Evolutionary conservation across 1,284 basidiomycete genomes (phyloP), one percentile per base, ranked within the genome.

Genomic region (Cryptococcus wingfieldii): DNA sequence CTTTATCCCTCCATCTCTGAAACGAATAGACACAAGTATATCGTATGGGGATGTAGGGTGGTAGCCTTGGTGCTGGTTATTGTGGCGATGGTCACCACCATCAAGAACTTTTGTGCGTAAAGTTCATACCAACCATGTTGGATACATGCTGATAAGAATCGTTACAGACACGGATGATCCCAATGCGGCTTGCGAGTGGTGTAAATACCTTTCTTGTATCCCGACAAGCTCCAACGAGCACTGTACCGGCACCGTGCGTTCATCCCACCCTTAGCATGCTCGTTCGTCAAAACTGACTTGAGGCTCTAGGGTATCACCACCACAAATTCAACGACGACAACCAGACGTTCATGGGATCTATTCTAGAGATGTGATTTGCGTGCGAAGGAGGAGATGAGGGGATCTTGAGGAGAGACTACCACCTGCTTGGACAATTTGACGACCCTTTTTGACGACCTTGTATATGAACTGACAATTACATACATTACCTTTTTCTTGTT

Each of bases 1-100:
- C 84, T 98, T 60, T 92, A 94, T 68, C 94, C 93, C 5, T 84
- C 93, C n/a, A 90, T 97, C 58, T 88, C 85, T 63, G 80, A 80
- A 18, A 86, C 89, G 1, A 85, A 81, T 55, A 80, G 84, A 13
- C 91, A 94, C 70, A 82, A 83, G 54, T 69, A 83, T n/a, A 82
- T 89, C 47, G 84, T 88, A 63, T 91, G 88, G 85, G 77, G 67
- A 38, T 82, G 88, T 65, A 84, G 94, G 53, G 64, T 90, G 14
- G 76, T 85, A 34, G 89, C 90, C 0, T 79, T 90, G 34, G 86
- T 86, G 0, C 64, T 95, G 42, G 82, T 86, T 3, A 75, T 95
- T 23, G 78, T 94, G 28, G 82, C 95, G 34, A 95, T 88, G 62
- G 87, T 93, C 25, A 81, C 92, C 4, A 81, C 97, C 38, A 83